Evolutionary conservation across 768 basidiomycete species (phyloP).

Genomic region (Pulveroboletus sp.): DNA sequence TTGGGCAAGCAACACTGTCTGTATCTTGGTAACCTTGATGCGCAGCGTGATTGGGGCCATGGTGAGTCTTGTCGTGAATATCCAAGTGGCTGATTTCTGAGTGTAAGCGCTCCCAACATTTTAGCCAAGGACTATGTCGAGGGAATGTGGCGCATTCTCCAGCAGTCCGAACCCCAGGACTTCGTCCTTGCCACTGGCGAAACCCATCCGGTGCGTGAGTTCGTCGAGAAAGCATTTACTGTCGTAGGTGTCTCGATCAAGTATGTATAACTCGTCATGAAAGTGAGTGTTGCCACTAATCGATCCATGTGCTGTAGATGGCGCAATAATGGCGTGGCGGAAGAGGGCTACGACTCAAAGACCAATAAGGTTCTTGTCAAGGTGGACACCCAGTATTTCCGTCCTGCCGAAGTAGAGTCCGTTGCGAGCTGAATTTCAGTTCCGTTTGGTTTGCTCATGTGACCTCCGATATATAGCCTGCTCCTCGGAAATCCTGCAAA

Average conservation of each 20-base stretch:
- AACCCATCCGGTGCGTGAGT: constrained; percentile 92
- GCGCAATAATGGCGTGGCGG: constrained; percentile 70
- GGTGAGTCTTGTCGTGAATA: constrained; percentile 43
- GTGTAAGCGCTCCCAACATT: neutral
- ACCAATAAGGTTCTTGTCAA: constrained; percentile 72
- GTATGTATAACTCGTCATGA: constrained; percentile 34
- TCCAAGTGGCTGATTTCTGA: constrained; percentile 1
- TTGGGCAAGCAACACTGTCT: constrained; percentile 86
- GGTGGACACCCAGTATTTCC: constrained; percentile 88
- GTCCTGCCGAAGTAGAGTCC: constrained; percentile 92
- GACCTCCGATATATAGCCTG: constrained; percentile 42
- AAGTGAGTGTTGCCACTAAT: constrained; percentile 1
- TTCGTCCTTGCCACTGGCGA: constrained; percentile 96
- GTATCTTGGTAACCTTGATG: constrained; percentile 92
- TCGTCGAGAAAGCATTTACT: constrained; percentile 81
- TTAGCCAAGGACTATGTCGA: constrained; percentile 87
- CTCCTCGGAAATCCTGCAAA: constrained; percentile 86
- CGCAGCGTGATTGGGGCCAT: constrained; percentile 97
- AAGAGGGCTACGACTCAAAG: constrained; percentile 69
- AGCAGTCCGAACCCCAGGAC: constrained; percentile 78
- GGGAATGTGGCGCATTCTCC: constrained; percentile 97
- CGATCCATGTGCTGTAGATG: constrained; percentile 45
- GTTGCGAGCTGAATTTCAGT: constrained; percentile 29
- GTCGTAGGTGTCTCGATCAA: constrained; percentile 61
- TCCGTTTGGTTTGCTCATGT: neutral